Evolutionary conservation across 805 yeast species (phyloP), one percentile per base, ranked within the genome.

Genomic region (Kodamaea nitidulidarum): DNA sequence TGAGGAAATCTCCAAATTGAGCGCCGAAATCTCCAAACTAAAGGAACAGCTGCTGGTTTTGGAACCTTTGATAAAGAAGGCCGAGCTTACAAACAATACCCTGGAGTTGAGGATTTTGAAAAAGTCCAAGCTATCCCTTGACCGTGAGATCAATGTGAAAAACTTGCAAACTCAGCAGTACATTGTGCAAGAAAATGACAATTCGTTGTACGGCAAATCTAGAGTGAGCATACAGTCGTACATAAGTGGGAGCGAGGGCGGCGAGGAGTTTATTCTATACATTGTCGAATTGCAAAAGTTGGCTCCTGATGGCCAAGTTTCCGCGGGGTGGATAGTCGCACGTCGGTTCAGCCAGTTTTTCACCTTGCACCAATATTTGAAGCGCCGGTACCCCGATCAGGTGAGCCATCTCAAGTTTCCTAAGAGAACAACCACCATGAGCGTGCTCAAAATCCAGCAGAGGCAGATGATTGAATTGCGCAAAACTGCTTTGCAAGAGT

Each of bases 261-360:
- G 81, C 0, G 74, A 70, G 38, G 85, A 78, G 31, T 83, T 75
- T 44, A 77, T 79, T 4, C 65, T 84, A 36, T 90, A 90, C 58
- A 73, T 87, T 20, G 81, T 91, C 21, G 88, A 82, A 50, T 86
- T 91, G 3, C 81, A 79, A 38, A 81, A 80, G 34, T 56, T 52
- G 33, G 55, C 63, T 52, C 54, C 59, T 21, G 76, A 75, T 2
- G 70, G 65, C 2, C 55, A 63, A 6, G 70, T 72, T 4, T 66
- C 76, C 2, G 87, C 90, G 0, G 84, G 87, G 0, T 91, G 97
- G 97, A 78, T 86, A 38, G 84, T 88, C n/a, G 91, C 95, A 0
- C 65, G 96, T 48, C 67, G 98, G 41, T 90, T 80, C 54, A 85
- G 85, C 49, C 96, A 91, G 54, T 90, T 90, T 57, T 80, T 71